Percentiles rank a stretch among this genome's conserved stretches.
phyloP scores from a whole-genome alignment of 2,329 filamentous ascomycete species.

The Trichoderma sp. region DNA sequence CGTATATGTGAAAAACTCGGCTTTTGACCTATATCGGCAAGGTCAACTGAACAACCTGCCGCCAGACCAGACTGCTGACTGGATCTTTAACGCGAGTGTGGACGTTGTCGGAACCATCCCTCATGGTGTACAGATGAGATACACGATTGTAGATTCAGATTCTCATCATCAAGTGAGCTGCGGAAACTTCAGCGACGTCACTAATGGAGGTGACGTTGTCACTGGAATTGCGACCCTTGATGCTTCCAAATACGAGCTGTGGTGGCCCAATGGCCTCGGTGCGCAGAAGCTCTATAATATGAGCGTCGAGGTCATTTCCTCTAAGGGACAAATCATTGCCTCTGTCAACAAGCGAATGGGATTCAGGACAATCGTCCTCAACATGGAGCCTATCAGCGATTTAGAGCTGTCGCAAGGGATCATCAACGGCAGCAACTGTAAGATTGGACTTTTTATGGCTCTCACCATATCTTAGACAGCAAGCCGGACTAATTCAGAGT shows the following conservation, averaged over 20 bases:
- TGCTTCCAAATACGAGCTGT: background rate
- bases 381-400: slow-evolving; percentile 3
- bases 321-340: background rate
- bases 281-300: background rate
- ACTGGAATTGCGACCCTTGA: background rate
- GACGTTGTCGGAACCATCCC: background rate
- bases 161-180: background rate
- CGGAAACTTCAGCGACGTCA: background rate
- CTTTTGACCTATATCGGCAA: background rate
- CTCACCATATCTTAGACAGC: background rate
- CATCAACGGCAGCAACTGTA: slow-evolving; percentile 8
- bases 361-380: background rate
- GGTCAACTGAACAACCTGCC: slow-evolving; percentile 4
- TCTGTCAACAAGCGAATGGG: slow-evolving; percentile 2
- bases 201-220: background rate
- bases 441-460: background rate
- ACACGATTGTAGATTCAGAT: background rate
- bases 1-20: slow-evolving; percentile 4
- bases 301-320: background rate
- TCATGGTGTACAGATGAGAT: background rate
- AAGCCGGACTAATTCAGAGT: background rate
- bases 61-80: background rate
- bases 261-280: slow-evolving; percentile 5
- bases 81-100: slow-evolving; percentile 1
- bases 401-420: background rate